A percentile compares a stretch with the other conserved stretches of the same genome.
phyloP scores from a whole-genome alignment of 2,329 filamentous ascomycete genomes.

The Cladosporium sp. region DNA sequence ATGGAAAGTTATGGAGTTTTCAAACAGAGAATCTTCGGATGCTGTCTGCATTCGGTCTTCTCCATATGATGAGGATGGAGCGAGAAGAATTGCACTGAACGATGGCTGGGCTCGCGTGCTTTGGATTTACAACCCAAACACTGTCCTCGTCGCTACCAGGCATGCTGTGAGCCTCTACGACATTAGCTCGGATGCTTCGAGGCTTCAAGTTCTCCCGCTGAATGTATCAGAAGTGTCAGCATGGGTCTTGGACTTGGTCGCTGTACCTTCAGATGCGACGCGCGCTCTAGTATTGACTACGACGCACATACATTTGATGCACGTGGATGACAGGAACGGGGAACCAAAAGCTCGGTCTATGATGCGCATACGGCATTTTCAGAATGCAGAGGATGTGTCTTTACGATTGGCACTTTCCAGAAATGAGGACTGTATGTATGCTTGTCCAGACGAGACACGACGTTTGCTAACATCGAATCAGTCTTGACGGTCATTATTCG shows the following conservation, averaged over 20 bases:
- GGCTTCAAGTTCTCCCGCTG: slow-evolving; percentile 26
- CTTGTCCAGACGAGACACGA: slow-evolving; percentile 28
- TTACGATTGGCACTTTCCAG: slow-evolving; percentile 35
- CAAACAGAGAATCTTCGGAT: slow-evolving; percentile 15
- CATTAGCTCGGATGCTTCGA: slow-evolving; percentile 23
- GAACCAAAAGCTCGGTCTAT: slow-evolving; percentile 35
- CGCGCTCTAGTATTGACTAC: slow-evolving; percentile 59
- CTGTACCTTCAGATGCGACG: slow-evolving; percentile 43
- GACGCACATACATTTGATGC: slow-evolving; percentile 34
- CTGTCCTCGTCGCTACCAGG: slow-evolving; percentile 52
- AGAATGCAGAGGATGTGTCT: slow-evolving; percentile 50
- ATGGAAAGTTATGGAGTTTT: slow-evolving; percentile 66
- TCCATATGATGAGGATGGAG: slow-evolving; percentile 26
- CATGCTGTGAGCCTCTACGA: slow-evolving; percentile 33
- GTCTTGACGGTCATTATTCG: slow-evolving; percentile 1
- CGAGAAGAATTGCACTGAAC: slow-evolving; percentile 31
- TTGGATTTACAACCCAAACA: slow-evolving; percentile 46
- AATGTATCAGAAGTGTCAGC: slow-evolving; percentile 27
- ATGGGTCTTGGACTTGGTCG: slow-evolving; percentile 57
- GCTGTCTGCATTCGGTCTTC: background rate
- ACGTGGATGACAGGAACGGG: slow-evolving; percentile 18
- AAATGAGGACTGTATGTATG: slow-evolving; percentile 31
- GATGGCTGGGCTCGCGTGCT: slow-evolving; percentile 50
- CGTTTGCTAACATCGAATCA: slow-evolving; percentile 17
- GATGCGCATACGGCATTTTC: slow-evolving; percentile 52